Base-by-base conservation (phyloP, 345 rosid species). In the Boechera stricta region DNA sequence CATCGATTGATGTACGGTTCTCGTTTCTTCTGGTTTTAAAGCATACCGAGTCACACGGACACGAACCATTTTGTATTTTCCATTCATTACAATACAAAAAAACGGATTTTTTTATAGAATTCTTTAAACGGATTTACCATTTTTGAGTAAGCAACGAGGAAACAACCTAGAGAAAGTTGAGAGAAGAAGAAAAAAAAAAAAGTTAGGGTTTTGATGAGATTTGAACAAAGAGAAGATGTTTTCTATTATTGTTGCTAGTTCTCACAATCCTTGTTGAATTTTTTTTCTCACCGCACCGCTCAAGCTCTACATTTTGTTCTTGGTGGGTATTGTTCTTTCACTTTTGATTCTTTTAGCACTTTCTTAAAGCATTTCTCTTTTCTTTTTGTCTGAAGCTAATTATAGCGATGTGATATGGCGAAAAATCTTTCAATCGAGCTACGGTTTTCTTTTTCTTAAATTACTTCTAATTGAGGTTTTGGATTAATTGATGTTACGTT, bases 11-110 rank as follows among this genome's bases (percentile, higher is more conserved):
- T 71, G 55, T 38, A 65, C 62, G 67, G 72, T 41, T 21, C 45
- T 8, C 16, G 1, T 48, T 11, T 64, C 31, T 56, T 57, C 35
- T 71, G 65, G 60, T 64, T 56, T 32, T 55, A 11, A 62, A 38
- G 73, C 57, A 16, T 15, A 78, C 81, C 77, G 77, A 72, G 77
- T 78, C 81, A 49, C 38, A 65, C 73, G 81, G 76, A 62, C 66
- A 35, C 59, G 70, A 77, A 70, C 24, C 26, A 39, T 53, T 47
- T 33, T 77, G 58, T 53, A 24, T 53, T 63, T 69, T 63, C 24
- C 54, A 63, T 31, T 63, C 54, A 63, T 39, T 63, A 71, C 59
- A 55, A 28, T 4, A 41, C 29, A 62, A 61, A 33, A 26, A 11
- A 35, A 45, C 29, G 2, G 2, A 28, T 28, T 44, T 44, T 29